Evolutionary conservation across 768 basidiomycete species (phyloP), one percentile per base, ranked within the genome.

Genomic region (Termitomyces sp.): DNA sequence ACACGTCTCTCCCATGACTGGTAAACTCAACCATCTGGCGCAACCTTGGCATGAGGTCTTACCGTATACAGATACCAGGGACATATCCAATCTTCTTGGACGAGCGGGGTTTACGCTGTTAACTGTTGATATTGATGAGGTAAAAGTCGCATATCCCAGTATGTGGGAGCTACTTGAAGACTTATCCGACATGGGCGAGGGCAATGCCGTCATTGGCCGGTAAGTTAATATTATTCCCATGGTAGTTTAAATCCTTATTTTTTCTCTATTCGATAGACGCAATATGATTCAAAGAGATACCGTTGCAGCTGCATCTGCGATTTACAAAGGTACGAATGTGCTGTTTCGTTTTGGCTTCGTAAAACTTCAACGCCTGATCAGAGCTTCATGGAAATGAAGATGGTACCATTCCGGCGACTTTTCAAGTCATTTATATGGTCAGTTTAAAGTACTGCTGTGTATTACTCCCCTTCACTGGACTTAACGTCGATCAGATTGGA

Each of bases 111-210:
- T 98, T 70, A 91, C 88, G 0, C 75, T 97, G 21, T 83, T 98
- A 17, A 98, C 97, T 0, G 92, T 98, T 32, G 97, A 99, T 65
- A 84, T 89, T 35, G 97, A 99, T 66, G 97, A 99, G 73, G 79
- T 99, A 7, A 84, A 82, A 61, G 84, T 98, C 37, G 81, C 81
- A 7, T 99, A 98, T 66, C 97, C 97, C 0, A 89, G 85, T 44
- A 95, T 98, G 81, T 98, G 90, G 88, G 96, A 98, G 66, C 80
- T 99, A 14, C 78, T 98, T 70, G 85, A 94, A 55, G 97, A 99
- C 70, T 72, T 99, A n/a, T 79, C 83, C 51, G 86, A 92, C 67
- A 99, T 99, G 97, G 97, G 97, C 19, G 97, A 99, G 68, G 85
- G 83, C 48, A 98, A 97, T 67, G 93, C 94, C 11, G 81, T 98